Conservation (phyloP, 306 rosid species). For the Alnus rubra region DNA sequence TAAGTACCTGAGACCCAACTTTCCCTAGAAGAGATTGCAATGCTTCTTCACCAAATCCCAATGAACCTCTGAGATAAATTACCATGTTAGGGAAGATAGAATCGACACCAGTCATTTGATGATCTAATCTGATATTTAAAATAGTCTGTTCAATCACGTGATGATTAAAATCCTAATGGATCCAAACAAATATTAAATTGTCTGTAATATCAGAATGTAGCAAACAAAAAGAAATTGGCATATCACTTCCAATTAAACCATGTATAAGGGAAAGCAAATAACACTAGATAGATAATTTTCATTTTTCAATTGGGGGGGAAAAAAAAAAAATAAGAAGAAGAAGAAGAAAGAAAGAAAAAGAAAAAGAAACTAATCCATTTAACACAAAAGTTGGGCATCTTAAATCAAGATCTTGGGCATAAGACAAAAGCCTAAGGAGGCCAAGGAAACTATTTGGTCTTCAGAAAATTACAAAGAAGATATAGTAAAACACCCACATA, state of each 20-base stretch:
- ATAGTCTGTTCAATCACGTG: slow-evolving; percentile 9
- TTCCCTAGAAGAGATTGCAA: slow-evolving; percentile 93
- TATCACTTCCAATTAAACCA: background rate
- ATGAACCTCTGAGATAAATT: slow-evolving; percentile 70
- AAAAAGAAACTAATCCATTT: background rate
- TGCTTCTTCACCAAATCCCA: slow-evolving; percentile 98
- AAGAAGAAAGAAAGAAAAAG: no score
- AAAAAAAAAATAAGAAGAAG: no score
- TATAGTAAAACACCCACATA: background rate
- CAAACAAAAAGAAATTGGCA: background rate
- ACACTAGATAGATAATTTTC: background rate
- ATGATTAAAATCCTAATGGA: background rate
- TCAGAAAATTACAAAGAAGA: background rate
- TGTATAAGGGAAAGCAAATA: background rate
- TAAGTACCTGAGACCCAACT: slow-evolving; percentile 78
- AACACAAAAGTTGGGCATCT: background rate
- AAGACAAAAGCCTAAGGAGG: background rate
- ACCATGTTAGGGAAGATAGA: slow-evolving; percentile 28
- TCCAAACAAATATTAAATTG: background rate
- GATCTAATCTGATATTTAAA: slow-evolving; percentile 16
- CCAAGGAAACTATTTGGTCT: background rate
- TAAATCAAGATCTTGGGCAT: background rate
- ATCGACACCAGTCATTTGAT: slow-evolving; percentile 14
- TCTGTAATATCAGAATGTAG: background rate
- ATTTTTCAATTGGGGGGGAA: no score